Evolutionary conservation across 208 protist species (phyloP).

Genomic region (Phytomonas sp.): DNA sequence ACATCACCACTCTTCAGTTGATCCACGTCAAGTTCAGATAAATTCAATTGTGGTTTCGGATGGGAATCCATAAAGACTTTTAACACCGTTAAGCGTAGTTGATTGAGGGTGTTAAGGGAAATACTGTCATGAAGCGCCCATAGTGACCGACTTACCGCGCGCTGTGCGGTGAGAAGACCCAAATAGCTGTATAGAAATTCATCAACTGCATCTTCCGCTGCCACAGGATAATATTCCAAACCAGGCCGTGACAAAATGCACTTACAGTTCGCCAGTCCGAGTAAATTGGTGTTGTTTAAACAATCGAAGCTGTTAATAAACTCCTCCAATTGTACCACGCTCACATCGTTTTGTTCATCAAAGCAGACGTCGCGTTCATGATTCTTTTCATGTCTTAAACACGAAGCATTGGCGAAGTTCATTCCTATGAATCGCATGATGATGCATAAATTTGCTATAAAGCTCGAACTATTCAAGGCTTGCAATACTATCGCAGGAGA

Average conservation of each 20-base stretch:
- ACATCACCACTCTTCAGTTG: background rate
- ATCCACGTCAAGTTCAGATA: background rate
- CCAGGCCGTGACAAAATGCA: background rate
- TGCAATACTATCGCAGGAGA: background rate
- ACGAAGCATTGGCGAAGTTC: background rate
- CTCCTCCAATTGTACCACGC: background rate
- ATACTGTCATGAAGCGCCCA: background rate
- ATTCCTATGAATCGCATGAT: background rate
- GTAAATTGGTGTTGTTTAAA: background rate
- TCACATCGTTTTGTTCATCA: background rate
- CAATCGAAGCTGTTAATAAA: background rate
- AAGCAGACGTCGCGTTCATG: background rate
- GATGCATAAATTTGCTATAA: background rate
- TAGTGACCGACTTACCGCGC: background rate
- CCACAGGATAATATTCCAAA: background rate
- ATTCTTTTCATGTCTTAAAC: background rate
- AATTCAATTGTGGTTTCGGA: background rate
- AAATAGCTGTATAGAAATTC: conserved; percentile 58
- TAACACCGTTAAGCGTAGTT: background rate
- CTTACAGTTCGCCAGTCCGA: background rate
- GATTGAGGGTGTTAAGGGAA: background rate
- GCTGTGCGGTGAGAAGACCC: conserved; percentile 25
- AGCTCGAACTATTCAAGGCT: background rate
- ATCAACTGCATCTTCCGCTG: conserved; percentile 17
- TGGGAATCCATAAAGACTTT: background rate